Conservation (phyloP, 1,139 yeast species). For the Magnusiomyces magnusii region DNA sequence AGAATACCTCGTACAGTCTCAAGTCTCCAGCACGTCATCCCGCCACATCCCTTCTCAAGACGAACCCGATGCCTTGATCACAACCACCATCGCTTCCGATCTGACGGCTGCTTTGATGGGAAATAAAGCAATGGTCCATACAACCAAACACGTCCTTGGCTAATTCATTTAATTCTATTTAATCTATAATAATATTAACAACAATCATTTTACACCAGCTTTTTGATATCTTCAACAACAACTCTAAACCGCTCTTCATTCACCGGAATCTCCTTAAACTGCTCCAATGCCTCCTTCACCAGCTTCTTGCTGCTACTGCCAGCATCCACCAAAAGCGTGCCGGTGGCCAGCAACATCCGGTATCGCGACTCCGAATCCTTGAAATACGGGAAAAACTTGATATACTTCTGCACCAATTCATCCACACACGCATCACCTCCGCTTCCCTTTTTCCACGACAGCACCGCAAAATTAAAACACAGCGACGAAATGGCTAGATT, state of each 20-base stretch:
- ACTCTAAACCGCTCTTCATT: constrained; percentile 12
- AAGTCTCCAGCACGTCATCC: not conserved
- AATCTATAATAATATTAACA: not conserved
- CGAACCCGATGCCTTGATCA: not conserved
- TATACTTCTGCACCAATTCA: constrained; percentile 22
- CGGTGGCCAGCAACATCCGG: constrained; percentile 48
- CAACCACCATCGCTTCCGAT: constrained; percentile 1
- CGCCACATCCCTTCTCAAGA: not conserved
- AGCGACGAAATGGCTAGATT: constrained; percentile 46
- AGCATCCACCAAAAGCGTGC: constrained; percentile 34
- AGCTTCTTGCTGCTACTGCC: constrained; percentile 7
- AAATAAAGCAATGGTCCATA: not conserved
- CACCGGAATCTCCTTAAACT: constrained; percentile 1
- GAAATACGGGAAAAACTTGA: constrained; percentile 18
- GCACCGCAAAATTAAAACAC: constrained; percentile 44
- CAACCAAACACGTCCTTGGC: not conserved
- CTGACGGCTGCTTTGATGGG: constrained; percentile 3
- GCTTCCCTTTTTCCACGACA: constrained; percentile 24
- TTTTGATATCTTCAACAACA: constrained; percentile 12
- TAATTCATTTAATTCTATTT: not conserved
- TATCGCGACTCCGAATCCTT: constrained; percentile 49
- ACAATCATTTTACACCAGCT: not conserved
- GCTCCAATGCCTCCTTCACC: constrained; percentile 5
- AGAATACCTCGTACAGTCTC: constrained; percentile 3
- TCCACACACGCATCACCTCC: constrained; percentile 18